Conservation (phyloP, 2,329 filamentous ascomycete species). For the Colletotrichum limetticola region DNA sequence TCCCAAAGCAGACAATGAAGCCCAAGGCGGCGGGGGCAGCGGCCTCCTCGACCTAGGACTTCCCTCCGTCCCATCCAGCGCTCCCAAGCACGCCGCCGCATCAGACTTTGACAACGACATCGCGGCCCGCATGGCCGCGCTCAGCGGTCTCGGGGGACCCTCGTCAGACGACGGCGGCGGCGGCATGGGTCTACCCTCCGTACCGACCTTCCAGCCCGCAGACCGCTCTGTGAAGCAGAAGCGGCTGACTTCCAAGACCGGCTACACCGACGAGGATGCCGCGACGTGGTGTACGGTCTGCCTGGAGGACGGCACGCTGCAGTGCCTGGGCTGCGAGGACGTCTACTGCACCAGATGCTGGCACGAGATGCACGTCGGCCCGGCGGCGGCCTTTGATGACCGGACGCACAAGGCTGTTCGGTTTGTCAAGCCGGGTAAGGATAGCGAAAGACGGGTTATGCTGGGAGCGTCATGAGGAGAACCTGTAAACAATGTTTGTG, state of each 20-base stretch:
- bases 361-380: constrained; percentile 81
- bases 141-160: constrained; percentile 50
- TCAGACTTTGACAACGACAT: constrained; percentile 57
- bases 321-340: constrained; percentile 79
- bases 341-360: constrained; percentile 84
- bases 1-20: constrained; percentile 21
- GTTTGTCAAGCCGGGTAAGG: constrained; percentile 56
- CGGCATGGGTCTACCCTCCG: constrained; percentile 54
- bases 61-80: constrained; percentile 57
- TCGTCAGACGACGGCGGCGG: constrained; percentile 40
- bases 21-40: constrained; percentile 15
- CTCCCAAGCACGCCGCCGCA: constrained; percentile 47
- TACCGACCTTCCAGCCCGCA: constrained; percentile 60
- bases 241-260: constrained; percentile 50
- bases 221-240: constrained; percentile 52
- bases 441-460: constrained; percentile 46
- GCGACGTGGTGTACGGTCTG: constrained; percentile 87
- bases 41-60: constrained; percentile 48
- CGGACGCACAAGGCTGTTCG: constrained; percentile 74
- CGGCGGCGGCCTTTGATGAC: constrained; percentile 76
- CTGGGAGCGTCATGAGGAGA: constrained; percentile 46
- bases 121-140: constrained; percentile 62
- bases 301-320: constrained; percentile 78
- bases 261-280: constrained; percentile 76
- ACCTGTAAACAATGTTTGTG: background rate